Evolutionary conservation across 169 alveolate genomes (phyloP).

Genomic region (Sarcocystis neurona): DNA sequence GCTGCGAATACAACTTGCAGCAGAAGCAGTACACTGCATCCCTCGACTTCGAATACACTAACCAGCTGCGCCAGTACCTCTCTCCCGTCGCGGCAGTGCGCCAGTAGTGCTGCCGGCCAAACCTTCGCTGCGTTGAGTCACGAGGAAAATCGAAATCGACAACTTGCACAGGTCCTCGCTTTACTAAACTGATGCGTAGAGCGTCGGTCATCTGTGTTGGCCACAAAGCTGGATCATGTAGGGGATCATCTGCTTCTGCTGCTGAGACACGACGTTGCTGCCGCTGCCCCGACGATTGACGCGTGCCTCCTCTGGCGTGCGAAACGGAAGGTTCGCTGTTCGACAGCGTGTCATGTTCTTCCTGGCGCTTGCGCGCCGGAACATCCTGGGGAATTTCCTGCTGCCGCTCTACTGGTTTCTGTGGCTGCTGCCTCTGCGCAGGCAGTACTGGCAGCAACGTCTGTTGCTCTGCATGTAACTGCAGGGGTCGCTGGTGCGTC

Average conservation of each 20-base stretch:
- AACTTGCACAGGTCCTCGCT: conserved; percentile 20
- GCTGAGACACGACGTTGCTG: too few species aligned
- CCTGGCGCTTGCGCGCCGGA: too few species aligned
- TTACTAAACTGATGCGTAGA: background rate
- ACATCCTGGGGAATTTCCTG: too few species aligned
- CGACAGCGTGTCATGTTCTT: too few species aligned
- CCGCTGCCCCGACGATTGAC: too few species aligned
- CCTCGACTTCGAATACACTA: conserved; percentile 14
- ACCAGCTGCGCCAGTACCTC: conserved; percentile 27
- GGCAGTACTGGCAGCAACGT: background rate
- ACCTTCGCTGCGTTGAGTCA: conserved; percentile 11
- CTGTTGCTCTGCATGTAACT: background rate
- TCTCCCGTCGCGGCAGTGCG: conserved; percentile 10
- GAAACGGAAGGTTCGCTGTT: too few species aligned
- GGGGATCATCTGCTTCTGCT: background rate
- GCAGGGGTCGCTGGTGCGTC: background rate
- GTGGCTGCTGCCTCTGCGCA: too few species aligned
- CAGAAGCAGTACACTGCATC: conserved; percentile 41
- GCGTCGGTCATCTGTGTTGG: background rate
- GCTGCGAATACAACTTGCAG: conserved; percentile 29
- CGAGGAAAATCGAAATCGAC: conserved; percentile 21
- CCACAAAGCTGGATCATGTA: conserved; percentile 2
- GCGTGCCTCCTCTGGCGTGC: too few species aligned
- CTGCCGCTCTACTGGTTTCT: too few species aligned
- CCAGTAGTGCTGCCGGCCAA: conserved; percentile 47